Conservation (phyloP, 176 grass and related monocot genomes). For the Carex myosuroides region DNA sequence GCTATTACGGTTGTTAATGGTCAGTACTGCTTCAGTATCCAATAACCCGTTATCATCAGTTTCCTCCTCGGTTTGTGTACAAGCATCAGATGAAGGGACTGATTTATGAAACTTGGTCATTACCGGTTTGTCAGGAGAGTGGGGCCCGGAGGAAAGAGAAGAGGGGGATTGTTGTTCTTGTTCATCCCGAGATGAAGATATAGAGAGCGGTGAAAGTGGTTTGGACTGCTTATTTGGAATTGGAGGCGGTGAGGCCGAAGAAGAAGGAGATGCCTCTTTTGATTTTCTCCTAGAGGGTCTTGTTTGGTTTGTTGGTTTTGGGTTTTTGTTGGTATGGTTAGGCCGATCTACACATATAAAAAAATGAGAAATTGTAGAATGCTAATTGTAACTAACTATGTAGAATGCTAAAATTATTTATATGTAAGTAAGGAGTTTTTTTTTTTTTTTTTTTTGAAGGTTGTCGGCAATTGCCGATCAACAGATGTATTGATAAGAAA, state of each 20-base stretch:
- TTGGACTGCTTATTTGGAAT: slow-evolving; percentile 36
- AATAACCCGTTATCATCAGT: slow-evolving; percentile 30
- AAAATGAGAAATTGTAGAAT: not conserved
- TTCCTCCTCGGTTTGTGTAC: slow-evolving; percentile 79
- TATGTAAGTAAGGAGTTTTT: too few species aligned
- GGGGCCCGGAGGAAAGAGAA: slow-evolving; percentile 17
- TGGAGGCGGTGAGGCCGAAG: slow-evolving; percentile 41
- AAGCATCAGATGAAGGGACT: slow-evolving; percentile 46
- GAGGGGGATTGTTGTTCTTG: slow-evolving; percentile 45
- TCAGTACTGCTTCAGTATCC: slow-evolving; percentile 20
- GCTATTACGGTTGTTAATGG: slow-evolving; percentile 22
- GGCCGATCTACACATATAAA: slow-evolving; percentile 35
- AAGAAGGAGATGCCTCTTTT: slow-evolving; percentile 48
- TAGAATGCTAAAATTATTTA: too few species aligned
- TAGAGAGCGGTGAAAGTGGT: slow-evolving; percentile 24
- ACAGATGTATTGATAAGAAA: too few species aligned
- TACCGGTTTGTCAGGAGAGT: slow-evolving; percentile 28
- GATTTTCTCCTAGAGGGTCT: slow-evolving; percentile 15
- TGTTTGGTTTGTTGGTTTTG: slow-evolving; percentile 42
- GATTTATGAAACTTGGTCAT: slow-evolving; percentile 44
- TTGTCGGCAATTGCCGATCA: too few species aligned
- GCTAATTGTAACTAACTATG: not conserved
- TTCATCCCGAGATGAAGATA: slow-evolving; percentile 37
- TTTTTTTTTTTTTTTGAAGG: too few species aligned
- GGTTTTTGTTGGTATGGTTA: slow-evolving; percentile 34